phyloP scores from a whole-genome alignment of 331 rosid genomes.

The Acacia concinna region DNA sequence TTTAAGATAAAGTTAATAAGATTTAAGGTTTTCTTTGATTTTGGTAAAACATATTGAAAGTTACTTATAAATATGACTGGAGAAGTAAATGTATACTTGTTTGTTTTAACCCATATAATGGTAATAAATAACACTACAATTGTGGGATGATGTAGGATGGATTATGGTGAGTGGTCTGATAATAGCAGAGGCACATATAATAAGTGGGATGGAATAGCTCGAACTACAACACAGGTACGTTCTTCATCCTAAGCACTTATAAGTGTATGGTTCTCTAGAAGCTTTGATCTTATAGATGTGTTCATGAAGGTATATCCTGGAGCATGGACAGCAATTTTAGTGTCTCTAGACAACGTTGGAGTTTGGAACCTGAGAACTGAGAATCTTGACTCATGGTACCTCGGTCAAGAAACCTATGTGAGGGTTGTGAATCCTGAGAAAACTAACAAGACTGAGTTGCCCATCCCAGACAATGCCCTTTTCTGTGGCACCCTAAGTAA shows the following conservation, averaged over 20 bases:
- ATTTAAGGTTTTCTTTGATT: neutral
- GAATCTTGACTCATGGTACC: constrained; percentile 94
- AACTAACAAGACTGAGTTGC: constrained; percentile 87
- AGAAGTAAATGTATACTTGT: too few relatives aligned
- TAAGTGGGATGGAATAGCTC: constrained; percentile 99
- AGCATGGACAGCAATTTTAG: constrained; percentile 92
- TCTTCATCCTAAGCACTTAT: neutral
- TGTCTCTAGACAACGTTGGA: constrained; percentile 93
- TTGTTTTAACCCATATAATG: neutral
- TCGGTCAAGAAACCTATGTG: constrained; percentile 95
- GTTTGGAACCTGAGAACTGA: constrained; percentile 91
- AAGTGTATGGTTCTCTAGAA: neutral
- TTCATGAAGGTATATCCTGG: constrained; percentile 81
- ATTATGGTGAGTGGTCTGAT: constrained; percentile 92
- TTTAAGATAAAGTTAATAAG: neutral
- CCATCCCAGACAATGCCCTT: constrained; percentile 81
- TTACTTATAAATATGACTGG: neutral
- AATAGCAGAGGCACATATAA: constrained; percentile 96
- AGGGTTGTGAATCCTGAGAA: constrained; percentile 84
- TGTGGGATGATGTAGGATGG: constrained; percentile 63
- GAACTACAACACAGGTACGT: constrained; percentile 78
- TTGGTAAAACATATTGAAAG: neutral
- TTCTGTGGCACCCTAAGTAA: constrained; percentile 76
- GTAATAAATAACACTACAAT: neutral
- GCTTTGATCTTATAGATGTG: neutral